A percentile compares a stretch with the other conserved stretches of the same genome.
Evolutionary conservation across 176 grass and related monocot species (phyloP).

Genomic region (Poa pratensis): DNA sequence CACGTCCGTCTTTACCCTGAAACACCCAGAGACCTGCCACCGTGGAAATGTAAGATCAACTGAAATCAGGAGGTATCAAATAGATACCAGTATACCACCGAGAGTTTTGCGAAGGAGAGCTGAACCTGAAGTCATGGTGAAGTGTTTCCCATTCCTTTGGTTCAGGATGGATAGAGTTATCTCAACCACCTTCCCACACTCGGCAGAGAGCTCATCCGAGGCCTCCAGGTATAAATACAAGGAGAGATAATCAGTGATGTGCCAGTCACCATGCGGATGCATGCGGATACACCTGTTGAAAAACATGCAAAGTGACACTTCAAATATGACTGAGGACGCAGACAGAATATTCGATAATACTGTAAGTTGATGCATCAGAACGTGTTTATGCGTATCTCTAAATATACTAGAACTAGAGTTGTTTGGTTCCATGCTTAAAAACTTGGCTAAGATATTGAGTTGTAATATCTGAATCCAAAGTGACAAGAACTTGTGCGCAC

Average conservation of each 20-base stretch:
- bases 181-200: conserved; percentile 7
- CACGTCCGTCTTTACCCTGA: neutral
- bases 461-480: neutral
- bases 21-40: neutral
- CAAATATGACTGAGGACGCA: neutral
- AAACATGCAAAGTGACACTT: conserved; percentile 7
- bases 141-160: conserved; percentile 7
- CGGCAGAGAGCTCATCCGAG: neutral
- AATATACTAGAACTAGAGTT: neutral
- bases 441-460: neutral
- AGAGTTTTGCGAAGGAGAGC: conserved; percentile 1
- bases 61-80: neutral
- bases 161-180: conserved; percentile 24
- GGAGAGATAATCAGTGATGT: conserved; percentile 27
- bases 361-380: neutral
- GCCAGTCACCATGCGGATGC: conserved; percentile 10
- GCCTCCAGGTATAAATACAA: conserved; percentile 17
- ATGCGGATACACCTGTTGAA: conserved; percentile 29
- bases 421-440: neutral
- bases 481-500: neutral
- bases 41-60: neutral
- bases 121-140: conserved; percentile 7
- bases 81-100: neutral
- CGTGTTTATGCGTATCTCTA: neutral
- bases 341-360: neutral